A percentile compares a stretch with the other conserved stretches of the same genome.
phyloP scores from a whole-genome alignment of 257 asterid genomes.

The Penstemon eatonii region DNA sequence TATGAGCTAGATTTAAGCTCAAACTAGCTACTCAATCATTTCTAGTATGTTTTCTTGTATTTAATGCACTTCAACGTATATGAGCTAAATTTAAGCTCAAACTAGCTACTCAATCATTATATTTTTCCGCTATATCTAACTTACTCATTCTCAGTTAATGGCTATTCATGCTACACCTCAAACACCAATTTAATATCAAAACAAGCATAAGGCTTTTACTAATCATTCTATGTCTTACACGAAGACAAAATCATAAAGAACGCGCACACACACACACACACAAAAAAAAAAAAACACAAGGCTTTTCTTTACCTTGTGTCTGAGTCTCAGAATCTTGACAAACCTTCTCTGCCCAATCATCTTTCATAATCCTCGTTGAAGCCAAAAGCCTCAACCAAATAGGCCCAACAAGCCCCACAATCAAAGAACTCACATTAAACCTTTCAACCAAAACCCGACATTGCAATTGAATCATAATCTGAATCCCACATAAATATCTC shows the following conservation, averaged over 20 bases:
- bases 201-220: neutral
- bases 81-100: too few species aligned
- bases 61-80: too few species aligned
- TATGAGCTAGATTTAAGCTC: too few species aligned
- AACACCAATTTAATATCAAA: neutral
- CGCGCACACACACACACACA: too few species aligned
- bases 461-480: conserved; percentile 76
- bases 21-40: too few species aligned
- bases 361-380: conserved; percentile 51
- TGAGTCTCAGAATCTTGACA: conserved; percentile 64
- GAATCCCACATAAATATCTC: conserved; percentile 67
- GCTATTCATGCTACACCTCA: too few species aligned
- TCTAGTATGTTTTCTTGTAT: too few species aligned
- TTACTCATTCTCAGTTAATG: too few species aligned
- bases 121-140: too few species aligned
- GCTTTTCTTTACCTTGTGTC: conserved; percentile 42
- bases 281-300: neutral
- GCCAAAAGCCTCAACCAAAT: conserved; percentile 70
- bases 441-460: conserved; percentile 72
- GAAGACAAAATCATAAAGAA: neutral
- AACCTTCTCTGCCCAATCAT: conserved; percentile 71
- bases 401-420: conserved; percentile 63
- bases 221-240: neutral
- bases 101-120: too few species aligned
- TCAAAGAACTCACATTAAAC: conserved; percentile 61